These are phyloP conservation scores for Dryas drummondii DNA, from an alignment of 306 rosid species.

Conservation along the genomic window DNA sequence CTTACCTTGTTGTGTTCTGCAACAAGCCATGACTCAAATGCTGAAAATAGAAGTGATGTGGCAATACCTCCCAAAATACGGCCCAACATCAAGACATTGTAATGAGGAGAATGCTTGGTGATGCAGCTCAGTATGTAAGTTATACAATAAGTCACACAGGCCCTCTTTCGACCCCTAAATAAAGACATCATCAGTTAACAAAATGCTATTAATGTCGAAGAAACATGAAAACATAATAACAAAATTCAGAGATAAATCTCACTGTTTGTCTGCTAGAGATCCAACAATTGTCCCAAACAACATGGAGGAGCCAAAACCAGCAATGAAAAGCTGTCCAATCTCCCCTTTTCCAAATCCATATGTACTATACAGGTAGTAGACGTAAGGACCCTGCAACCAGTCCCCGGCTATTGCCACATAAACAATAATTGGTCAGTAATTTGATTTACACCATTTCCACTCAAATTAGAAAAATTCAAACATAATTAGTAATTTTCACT, in stretches of 20 bases:
- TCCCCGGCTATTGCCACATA: conserved; percentile 80
- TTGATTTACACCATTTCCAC: background rate
- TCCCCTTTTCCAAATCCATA: conserved; percentile 94
- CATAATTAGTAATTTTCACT: background rate
- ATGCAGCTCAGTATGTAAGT: conserved; percentile 93
- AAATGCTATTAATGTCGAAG: background rate
- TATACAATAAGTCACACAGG: conserved; percentile 88
- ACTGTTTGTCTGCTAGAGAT: conserved; percentile 98
- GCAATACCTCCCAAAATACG: conserved; percentile 99
- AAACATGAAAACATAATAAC: background rate
- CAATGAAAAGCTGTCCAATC: conserved; percentile 94
- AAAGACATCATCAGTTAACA: background rate
- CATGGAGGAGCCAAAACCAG: conserved; percentile 99
- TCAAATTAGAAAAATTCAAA: background rate
- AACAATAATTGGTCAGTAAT: conserved; percentile 6
- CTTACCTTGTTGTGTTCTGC: conserved; percentile 98
- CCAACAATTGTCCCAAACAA: conserved; percentile 97
- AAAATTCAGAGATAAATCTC: conserved; percentile 35
- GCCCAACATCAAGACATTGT: conserved; percentile 88
- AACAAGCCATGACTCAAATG: conserved; percentile 99
- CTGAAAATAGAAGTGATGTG: conserved; percentile 93
- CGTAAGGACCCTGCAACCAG: conserved; percentile 99
- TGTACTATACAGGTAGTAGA: conserved; percentile 82
- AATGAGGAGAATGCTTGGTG: conserved; percentile 96
- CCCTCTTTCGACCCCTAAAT: conserved; percentile 97